A percentile compares a stretch with the other conserved stretches of the same genome.
phyloP scores from a whole-genome alignment of 768 basidiomycete genomes.

The Phaeolepiota aurea region DNA sequence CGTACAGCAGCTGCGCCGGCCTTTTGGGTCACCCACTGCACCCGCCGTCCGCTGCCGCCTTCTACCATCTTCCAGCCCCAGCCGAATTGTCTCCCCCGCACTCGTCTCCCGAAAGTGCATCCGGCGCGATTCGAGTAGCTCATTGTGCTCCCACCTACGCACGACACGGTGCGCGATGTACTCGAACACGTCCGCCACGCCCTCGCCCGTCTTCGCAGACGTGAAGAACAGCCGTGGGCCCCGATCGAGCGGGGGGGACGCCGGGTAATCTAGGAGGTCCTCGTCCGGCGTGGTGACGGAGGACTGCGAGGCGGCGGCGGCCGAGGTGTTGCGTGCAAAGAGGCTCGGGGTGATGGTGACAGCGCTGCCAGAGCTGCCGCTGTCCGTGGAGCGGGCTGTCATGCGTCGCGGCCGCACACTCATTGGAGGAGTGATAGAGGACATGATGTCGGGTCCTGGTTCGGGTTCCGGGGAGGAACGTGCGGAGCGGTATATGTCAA shows the following conservation, averaged over 20 bases:
- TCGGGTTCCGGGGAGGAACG: constrained; percentile 46
- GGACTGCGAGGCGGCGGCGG: constrained; percentile 3
- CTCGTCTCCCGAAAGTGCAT: constrained; percentile 9
- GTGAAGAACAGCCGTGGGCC: constrained; percentile 50
- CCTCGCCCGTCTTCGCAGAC: constrained; percentile 71
- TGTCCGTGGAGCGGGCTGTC: constrained; percentile 21
- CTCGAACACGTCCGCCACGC: constrained; percentile 67
- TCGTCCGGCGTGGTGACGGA: constrained; percentile 1
- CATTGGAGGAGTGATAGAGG: constrained; percentile 13
- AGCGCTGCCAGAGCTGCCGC: constrained; percentile 37
- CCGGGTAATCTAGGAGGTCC: constrained; percentile 1
- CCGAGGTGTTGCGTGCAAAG: constrained; percentile 28
- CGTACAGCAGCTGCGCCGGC: no score
- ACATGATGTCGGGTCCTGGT: constrained; percentile 13
- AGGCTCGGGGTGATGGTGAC: constrained; percentile 55
- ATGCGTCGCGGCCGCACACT: constrained; percentile 15
- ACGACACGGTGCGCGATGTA: constrained; percentile 63
- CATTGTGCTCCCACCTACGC: constrained; percentile 59
- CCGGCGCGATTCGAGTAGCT: constrained; percentile 38
- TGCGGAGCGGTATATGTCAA: constrained; percentile 53
- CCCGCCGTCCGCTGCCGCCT: no score
- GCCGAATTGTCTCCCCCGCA: not conserved
- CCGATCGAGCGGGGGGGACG: constrained; percentile 7
- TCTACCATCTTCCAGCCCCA: not conserved
- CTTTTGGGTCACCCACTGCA: no score